Base-by-base conservation (phyloP, 2,329 filamentous ascomycete species). In the Dactylonectria estremocensis region DNA sequence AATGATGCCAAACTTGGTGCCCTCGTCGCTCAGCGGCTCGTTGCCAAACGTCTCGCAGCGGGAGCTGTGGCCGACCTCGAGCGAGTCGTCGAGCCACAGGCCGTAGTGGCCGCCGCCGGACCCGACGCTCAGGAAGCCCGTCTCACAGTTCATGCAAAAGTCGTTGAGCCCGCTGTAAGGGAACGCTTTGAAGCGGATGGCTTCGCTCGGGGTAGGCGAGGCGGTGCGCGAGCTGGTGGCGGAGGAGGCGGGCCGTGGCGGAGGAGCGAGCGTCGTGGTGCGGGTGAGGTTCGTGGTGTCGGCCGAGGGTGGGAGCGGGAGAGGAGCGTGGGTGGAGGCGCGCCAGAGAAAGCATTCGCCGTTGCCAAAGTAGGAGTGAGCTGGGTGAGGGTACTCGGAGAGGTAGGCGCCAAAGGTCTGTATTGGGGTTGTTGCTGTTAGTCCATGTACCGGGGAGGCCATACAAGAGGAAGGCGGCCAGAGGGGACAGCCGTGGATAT, bases 81-180 rank as follows among this genome's bases (percentile, higher is more conserved):
- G 89, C 18, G 89, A 90, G 73, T 95, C 92, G 78, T 98, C 94
- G 13, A 99, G 87, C 96, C 96, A 98, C 6, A 99, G 84, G 2
- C 96, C 96, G 79, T 96, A 98, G 75, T 93, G 93, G 1, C 96
- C 95, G 74, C 97, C 95, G 49, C 87, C 94, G 62, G 94, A 95
- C 11, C 96, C 96, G 20, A 98, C 87, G 76, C 93, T 96, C 14
- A 99, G 81, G 79, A 93, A 98, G 24, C 91, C 89, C 3, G 90
- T 86, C 82, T 98, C 95, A 81, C 95, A 98, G 76, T 97, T 93
- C 73, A 98, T 96, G 84, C 95, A 94, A 79, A 97, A 99, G 80
- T 98, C 96, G 80, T 99, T 98, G 46, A 97, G 89, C 5, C 96
- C 96, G 64, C 93, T 97, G 78, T 98, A 98, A 0, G 95, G 95